Conservation (phyloP, 495 filamentous ascomycete species). For the Amphirosellinia nigrospora region DNA sequence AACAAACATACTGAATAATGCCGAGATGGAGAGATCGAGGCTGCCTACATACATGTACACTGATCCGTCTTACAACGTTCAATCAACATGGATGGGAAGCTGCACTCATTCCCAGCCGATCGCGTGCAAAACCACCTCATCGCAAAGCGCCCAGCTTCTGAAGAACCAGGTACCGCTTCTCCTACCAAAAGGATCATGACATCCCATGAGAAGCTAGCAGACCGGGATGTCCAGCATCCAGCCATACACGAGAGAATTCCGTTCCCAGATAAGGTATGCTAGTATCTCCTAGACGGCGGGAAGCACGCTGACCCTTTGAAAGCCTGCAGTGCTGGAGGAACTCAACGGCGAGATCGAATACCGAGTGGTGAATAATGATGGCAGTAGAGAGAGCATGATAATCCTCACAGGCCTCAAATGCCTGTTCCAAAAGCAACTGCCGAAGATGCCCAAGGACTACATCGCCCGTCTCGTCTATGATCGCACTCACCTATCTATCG, state of each 20-base stretch:
- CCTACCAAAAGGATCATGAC: conserved; percentile 34
- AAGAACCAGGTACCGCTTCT: conserved; percentile 23
- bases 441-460: conserved; percentile 86
- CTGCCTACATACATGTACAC: too few species aligned
- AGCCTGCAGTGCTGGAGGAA: conserved; percentile 71
- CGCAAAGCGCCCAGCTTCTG: conserved; percentile 31
- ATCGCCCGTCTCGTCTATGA: conserved; percentile 82
- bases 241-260: conserved; percentile 48
- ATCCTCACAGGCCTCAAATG: conserved; percentile 80
- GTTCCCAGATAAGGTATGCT: conserved; percentile 72
- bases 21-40: too few species aligned
- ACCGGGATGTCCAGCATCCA: conserved; percentile 16
- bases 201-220: conserved; percentile 12
- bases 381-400: conserved; percentile 69
- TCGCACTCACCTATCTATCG: conserved; percentile 78
- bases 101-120: not conserved
- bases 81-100: too few species aligned
- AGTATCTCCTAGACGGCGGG: not conserved
- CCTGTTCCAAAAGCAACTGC: conserved; percentile 83
- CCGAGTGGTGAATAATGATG: conserved; percentile 81
- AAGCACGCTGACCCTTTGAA: conserved; percentile 11
- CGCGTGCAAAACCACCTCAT: not conserved
- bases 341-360: conserved; percentile 80
- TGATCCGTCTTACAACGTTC: too few species aligned
- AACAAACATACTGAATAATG: too few species aligned